Evolutionary conservation across 768 basidiomycete species (phyloP).

Genomic region (Tephrocybe rancida): DNA sequence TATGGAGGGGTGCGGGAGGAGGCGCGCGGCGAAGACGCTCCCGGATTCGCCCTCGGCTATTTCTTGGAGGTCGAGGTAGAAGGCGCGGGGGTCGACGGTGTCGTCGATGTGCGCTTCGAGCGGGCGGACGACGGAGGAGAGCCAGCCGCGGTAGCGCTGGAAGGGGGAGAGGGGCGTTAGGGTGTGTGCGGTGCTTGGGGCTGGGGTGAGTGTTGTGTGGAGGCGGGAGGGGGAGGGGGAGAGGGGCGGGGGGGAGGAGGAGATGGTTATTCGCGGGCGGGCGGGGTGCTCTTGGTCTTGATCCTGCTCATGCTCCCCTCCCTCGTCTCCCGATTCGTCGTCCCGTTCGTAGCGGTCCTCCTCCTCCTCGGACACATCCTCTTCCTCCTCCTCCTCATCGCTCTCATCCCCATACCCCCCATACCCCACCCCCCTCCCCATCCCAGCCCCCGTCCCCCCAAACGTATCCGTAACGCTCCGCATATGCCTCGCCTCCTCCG

Average conservation of each 20-base stretch:
- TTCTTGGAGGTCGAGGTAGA: slow-evolving; percentile 71
- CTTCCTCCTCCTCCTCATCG: slow-evolving; percentile 28
- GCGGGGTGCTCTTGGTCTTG: slow-evolving; percentile 20
- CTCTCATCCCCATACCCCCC: slow-evolving; percentile 23
- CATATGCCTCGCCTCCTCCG: slow-evolving; percentile 22
- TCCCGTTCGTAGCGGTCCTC: no score
- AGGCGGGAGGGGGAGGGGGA: slow-evolving; percentile 14
- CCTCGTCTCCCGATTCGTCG: slow-evolving; percentile 11
- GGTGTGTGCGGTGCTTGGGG: slow-evolving; percentile 8
- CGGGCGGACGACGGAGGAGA: slow-evolving; percentile 59
- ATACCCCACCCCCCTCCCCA: no score
- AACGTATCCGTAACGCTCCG: slow-evolving; percentile 38
- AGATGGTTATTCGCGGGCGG: neutral
- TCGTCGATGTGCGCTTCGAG: slow-evolving; percentile 67
- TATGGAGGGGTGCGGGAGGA: slow-evolving; percentile 20
- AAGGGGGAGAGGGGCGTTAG: slow-evolving; percentile 43
- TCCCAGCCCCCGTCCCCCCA: slow-evolving; percentile 31
- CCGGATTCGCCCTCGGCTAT: slow-evolving; percentile 87
- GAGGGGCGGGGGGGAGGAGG: neutral
- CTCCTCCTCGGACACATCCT: slow-evolving; percentile 19
- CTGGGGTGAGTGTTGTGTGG: neutral
- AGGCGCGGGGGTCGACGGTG: slow-evolving; percentile 58
- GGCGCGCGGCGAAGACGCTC: slow-evolving; percentile 55
- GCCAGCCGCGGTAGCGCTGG: slow-evolving; percentile 63
- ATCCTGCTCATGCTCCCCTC: slow-evolving; percentile 24